Percentiles rank a stretch among this genome's conserved stretches.
phyloP scores from a whole-genome alignment of 2,329 filamentous ascomycete species.

The Delphinella strobiligena region DNA sequence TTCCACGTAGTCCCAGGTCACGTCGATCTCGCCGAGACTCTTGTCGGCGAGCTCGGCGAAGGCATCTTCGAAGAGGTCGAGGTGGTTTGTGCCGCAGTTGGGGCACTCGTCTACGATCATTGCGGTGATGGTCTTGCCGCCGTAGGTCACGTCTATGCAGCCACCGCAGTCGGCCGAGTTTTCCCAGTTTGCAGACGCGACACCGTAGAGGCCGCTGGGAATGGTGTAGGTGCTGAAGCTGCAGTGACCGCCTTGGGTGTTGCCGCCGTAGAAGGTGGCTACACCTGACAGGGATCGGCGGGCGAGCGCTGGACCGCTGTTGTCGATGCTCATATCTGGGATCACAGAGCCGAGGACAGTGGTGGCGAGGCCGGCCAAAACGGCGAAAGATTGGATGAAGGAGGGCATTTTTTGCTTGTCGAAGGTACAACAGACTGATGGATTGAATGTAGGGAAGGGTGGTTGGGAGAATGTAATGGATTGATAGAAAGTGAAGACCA shows the following conservation, averaged over 20 bases:
- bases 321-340: neutral
- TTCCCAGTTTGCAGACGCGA: slow-evolving; percentile 49
- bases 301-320: slow-evolving; percentile 1
- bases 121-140: slow-evolving; percentile 46
- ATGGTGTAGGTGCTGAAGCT: slow-evolving; percentile 52
- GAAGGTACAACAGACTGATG: neutral
- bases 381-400: slow-evolving; percentile 10
- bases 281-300: slow-evolving; percentile 12
- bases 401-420: slow-evolving; percentile 9
- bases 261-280: slow-evolving; percentile 17
- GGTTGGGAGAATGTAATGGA: neutral
- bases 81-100: slow-evolving; percentile 40
- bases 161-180: slow-evolving; percentile 45
- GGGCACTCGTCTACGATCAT: slow-evolving; percentile 53
- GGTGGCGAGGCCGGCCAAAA: slow-evolving; percentile 9
- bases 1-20: slow-evolving; percentile 24
- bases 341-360: slow-evolving; percentile 7
- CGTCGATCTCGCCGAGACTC: slow-evolving; percentile 35
- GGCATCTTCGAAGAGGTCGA: slow-evolving; percentile 43
- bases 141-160: slow-evolving; percentile 48
- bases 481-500: neutral
- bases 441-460: neutral
- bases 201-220: slow-evolving; percentile 46
- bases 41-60: slow-evolving; percentile 36
- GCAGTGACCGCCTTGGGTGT: slow-evolving; percentile 39